Percentiles rank a stretch among this genome's conserved stretches.
phyloP scores from a whole-genome alignment of 495 filamentous ascomycete species.

The Patellaria atrata region DNA sequence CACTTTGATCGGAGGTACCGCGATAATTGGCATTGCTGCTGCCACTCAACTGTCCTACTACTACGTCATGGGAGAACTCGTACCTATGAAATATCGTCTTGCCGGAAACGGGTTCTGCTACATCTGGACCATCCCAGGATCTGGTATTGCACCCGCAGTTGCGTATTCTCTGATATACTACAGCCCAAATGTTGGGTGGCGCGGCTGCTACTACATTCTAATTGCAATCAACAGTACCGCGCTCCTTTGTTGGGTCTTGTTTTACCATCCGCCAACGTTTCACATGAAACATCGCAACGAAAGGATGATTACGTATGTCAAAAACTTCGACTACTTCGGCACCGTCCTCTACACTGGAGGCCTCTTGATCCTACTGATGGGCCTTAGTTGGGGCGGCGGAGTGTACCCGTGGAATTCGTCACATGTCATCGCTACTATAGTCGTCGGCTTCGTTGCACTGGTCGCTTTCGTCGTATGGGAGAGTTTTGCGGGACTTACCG shows the following conservation, averaged over 20 bases:
- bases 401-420: conserved; percentile 29
- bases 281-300: conserved; percentile 4
- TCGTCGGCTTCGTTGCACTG: conserved; percentile 26
- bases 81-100: conserved; percentile 6
- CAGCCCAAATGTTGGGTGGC: conserved; percentile 1
- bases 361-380: conserved; percentile 22
- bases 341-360: conserved; percentile 18
- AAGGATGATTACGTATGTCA: conserved; percentile 6
- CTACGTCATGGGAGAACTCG: conserved; percentile 10
- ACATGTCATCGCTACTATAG: conserved; percentile 26
- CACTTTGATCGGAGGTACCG: conserved; percentile 21
- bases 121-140: neutral
- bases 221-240: conserved; percentile 5
- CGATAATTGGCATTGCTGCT: conserved; percentile 13
- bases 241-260: conserved; percentile 2
- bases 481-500: conserved; percentile 6
- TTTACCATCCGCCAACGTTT: conserved; percentile 13
- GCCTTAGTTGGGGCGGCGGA: conserved; percentile 29
- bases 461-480: conserved; percentile 28
- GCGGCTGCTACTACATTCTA: conserved; percentile 4
- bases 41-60: conserved; percentile 11
- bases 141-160: neutral
- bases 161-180: neutral
- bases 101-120: neutral
- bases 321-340: conserved; percentile 20